These are phyloP conservation scores for Schizothecium vesticola DNA, from an alignment of 495 filamentous ascomycete species.

Conservation along the genomic window DNA sequence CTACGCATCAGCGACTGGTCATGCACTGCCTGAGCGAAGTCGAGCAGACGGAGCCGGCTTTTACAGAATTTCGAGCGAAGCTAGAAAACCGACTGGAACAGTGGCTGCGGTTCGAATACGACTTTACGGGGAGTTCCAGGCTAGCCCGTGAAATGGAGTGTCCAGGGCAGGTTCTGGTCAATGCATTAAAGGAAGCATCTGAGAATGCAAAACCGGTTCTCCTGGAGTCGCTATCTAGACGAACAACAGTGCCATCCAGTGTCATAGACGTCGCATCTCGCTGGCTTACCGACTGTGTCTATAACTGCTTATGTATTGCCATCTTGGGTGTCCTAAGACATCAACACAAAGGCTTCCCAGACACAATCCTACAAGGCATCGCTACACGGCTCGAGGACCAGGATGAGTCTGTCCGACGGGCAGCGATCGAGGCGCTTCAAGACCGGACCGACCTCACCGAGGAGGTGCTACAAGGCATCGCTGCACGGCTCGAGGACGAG, in stretches of 20 bases:
- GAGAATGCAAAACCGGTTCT: conserved; percentile 9
- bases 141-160: conserved; percentile 23
- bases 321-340: conserved; percentile 3
- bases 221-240: conserved; percentile 16
- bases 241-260: conserved; percentile 14
- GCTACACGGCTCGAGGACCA: conserved; percentile 16
- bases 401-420: conserved; percentile 1
- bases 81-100: conserved; percentile 21
- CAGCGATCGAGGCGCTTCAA: too few species aligned
- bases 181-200: conserved; percentile 17
- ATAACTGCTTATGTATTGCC: not conserved
- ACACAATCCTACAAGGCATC: conserved; percentile 10
- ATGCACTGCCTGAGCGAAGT: conserved; percentile 40
- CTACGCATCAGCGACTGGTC: conserved; percentile 35
- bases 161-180: conserved; percentile 21
- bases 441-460: too few species aligned
- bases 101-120: conserved; percentile 27
- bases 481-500: too few species aligned
- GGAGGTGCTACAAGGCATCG: too few species aligned
- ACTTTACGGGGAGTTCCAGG: conserved; percentile 1
- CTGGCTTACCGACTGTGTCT: conserved; percentile 12
- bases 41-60: conserved; percentile 2
- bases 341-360: conserved; percentile 2
- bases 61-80: conserved; percentile 12
- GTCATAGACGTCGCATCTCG: conserved; percentile 15